Evolutionary conservation across 2,329 filamentous ascomycete species (phyloP).

Genomic region (Lasiodiplodia gonubiensis): DNA sequence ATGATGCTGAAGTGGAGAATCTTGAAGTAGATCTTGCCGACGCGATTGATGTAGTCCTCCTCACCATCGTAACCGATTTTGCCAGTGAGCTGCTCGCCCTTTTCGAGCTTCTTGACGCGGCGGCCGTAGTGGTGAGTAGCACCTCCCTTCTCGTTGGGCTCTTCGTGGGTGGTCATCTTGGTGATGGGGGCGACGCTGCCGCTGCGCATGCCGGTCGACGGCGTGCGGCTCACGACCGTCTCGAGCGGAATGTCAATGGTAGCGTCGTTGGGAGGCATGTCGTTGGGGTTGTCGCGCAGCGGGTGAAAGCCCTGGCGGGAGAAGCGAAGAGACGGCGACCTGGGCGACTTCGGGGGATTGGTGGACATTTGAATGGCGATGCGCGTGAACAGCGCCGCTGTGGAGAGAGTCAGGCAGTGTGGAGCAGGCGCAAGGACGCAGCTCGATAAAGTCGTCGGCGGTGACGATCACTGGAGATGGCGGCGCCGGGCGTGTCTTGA

Average conservation of each 20-base stretch:
- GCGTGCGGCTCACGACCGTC: conserved; percentile 57
- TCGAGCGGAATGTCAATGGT: conserved; percentile 68
- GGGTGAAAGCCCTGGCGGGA: conserved; percentile 46
- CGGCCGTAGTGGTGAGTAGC: conserved; percentile 35
- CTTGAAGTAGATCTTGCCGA: conserved; percentile 66
- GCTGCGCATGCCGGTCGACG: conserved; percentile 50
- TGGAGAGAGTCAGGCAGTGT: conserved; percentile 25
- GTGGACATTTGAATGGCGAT: conserved; percentile 32
- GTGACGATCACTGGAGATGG: conserved; percentile 9
- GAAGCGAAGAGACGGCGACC: conserved; percentile 30
- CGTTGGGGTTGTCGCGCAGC: conserved; percentile 38
- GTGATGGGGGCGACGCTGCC: conserved; percentile 43
- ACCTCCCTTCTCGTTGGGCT: conserved; percentile 24
- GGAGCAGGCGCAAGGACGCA: conserved; percentile 14
- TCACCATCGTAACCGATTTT: conserved; percentile 50
- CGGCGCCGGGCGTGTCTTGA: conserved; percentile 15
- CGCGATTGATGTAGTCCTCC: conserved; percentile 62
- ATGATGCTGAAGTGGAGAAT: conserved; percentile 67
- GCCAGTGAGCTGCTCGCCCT: conserved; percentile 34
- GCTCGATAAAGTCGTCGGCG: conserved; percentile 3
- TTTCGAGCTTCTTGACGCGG: conserved; percentile 47
- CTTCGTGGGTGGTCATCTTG: conserved; percentile 33
- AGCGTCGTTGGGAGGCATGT: conserved; percentile 57
- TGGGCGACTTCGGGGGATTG: conserved; percentile 32
- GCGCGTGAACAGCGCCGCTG: conserved; percentile 10